Base-by-base conservation (phyloP, 139 green algal species). In the Eudorina sp. region DNA sequence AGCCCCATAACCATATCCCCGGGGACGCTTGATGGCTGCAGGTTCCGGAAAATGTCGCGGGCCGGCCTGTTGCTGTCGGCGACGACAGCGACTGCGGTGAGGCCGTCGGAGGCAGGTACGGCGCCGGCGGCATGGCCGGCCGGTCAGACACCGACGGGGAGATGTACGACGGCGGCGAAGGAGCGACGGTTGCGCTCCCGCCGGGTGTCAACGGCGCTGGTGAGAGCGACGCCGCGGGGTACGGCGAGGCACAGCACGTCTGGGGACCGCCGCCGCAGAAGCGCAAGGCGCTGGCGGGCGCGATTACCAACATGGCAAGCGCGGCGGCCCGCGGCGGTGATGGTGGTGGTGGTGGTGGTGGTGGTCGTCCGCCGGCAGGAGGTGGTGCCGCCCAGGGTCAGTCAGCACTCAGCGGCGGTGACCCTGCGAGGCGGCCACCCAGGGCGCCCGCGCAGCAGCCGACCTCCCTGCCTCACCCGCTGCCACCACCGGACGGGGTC, bases 181-280 rank as follows among this genome's bases (percentile, higher is more conserved):
- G n/a, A n/a, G n/a, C n/a, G n/a, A n/a, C n/a, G n/a, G n/a, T n/a
- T n/a, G n/a, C n/a, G n/a, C n/a, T n/a, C n/a, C n/a, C n/a, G n/a
- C n/a, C n/a, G n/a, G n/a, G n/a, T n/a, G n/a, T n/a, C n/a, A n/a
- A n/a, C n/a, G n/a, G n/a, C n/a, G n/a, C n/a, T n/a, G n/a, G n/a
- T n/a, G n/a, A n/a, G n/a, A n/a, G n/a, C n/a, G n/a, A 16, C 5
- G 41, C 21, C 41, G 23, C 48, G 9, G 13, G 48, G 48, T 55
- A 55, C 48, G 48, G 48, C 13, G 48, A 13, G 9, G 48, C n/a
- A n/a, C n/a, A n/a, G n/a, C n/a, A n/a, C n/a, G n/a, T n/a, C n/a
- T n/a, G n/a, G n/a, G 21, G 19, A 31, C 73, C 45, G n/a, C 73
- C 73, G 43, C 73, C 73, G n/a, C 45, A 34, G 45, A 81, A 81